Base-by-base conservation (phyloP, 169 alveolate genomes). In the Sarcocystis neurona region DNA sequence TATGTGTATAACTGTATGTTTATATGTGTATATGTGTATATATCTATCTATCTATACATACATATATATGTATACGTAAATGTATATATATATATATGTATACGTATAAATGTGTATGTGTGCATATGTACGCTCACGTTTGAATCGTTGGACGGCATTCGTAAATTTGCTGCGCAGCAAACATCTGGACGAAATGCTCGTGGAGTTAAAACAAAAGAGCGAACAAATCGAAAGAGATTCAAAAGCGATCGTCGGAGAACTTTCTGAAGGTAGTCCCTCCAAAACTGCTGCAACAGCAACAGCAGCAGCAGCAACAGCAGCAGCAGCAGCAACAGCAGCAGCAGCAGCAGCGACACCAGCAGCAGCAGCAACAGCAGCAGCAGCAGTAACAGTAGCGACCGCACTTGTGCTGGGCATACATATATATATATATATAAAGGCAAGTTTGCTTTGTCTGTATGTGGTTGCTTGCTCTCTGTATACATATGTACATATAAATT, bases 211-310 rank as follows among this genome's bases (percentile, higher is more conserved):
- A 72, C 58, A 75, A 63, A 63, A 79, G 74, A 79, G 72, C 30
- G 88, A 78, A 47, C 80, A 79, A 63, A 88, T 88, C 15, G 91
- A 88, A 48, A 56, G 63, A 18, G 91, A 88, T 82, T 78, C 63
- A 74, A 44, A 88, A 75, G 91, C 74, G 74, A 75, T 88, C n/a
- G 44, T 50, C 75, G 60, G 32, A 27, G 88, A 44, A 0, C 12
- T 88, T 74, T 56, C 74, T 30, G 91, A 88, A 10, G 90, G 90
- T 85, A 68, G 48, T 58, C 1, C 8, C 23, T 53, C 72, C 34
- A 20, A 37, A 0, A 23, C 23, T n/a, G 68, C 68, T 56, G 68
- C 27, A 56, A 23, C 63, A 10, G 27, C 68, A 23, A 56, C 68
- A 84, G 82, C 79, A 84, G 53, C 50, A 63, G 43, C 60, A 84